Evolutionary conservation across 2,329 filamentous ascomycete genomes (phyloP), one percentile per base, ranked within the genome.

Genomic region (Geosmithia flava): DNA sequence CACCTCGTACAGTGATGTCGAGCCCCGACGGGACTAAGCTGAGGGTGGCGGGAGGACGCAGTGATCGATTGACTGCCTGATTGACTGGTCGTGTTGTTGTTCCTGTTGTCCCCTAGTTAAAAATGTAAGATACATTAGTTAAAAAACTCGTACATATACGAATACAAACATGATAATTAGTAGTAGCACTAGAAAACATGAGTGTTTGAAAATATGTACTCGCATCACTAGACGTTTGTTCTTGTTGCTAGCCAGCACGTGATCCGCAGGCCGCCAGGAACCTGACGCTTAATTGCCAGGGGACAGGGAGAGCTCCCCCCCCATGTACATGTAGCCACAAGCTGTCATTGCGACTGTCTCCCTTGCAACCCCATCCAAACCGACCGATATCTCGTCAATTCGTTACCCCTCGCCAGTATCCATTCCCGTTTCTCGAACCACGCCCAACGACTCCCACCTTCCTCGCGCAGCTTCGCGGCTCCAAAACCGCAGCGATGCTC

Each of bases 401-500:
- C 33, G 13, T 11, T 3, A 13, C 10, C 11, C 33, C 33, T 37
- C 33, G 15, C 3, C 33, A 11, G 11, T 11, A 7, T 37, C 15
- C 33, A 11, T 37, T 3, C 10, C 33, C n/a, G n/a, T n/a, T 6
- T 37, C 15, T 13, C 33, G 33, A 7, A 5, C 40, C n/a, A 13
- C n/a, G n/a, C 4, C 40, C n/a, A 19, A 41, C 33, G 33, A 39
- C 15, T n/a, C 10, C 7, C 29, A 3, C 37, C 45, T 15, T 4
- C 30, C 48, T 11, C 15, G 19, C 42, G 20, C 20, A 27, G 19
- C 13, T 15, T 6, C 19, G 42, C 42, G 23, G 11, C 42, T 20
- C 15, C 16, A 17, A 39, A 16, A 49, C 48, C 57, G 46, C 37
- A 16, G 76, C 64, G 46, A 97, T 98, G 93, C 78, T 97, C 62